A percentile compares a stretch with the other conserved stretches of the same genome.
Evolutionary conservation across 2,329 filamentous ascomycete genomes (phyloP).

Genomic region (Neofusicoccum cordaticola): DNA sequence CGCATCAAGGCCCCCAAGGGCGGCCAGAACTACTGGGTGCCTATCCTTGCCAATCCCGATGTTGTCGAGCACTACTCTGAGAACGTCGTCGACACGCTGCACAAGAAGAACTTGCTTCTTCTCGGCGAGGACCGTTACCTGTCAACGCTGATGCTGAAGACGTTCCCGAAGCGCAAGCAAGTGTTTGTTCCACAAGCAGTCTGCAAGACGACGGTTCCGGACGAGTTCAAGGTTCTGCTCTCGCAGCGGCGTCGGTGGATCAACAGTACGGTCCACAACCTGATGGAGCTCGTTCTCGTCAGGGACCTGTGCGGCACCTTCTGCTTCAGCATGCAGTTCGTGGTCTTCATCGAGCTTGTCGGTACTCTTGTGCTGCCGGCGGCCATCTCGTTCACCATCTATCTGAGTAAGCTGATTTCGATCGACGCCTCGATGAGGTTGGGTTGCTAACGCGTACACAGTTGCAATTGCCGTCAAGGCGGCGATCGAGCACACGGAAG

Average conservation of each 20-base stretch:
- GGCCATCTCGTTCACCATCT: constrained; percentile 95
- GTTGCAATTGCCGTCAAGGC: constrained; percentile 81
- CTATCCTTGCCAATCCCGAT: constrained; percentile 95
- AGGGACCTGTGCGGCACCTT: constrained; percentile 96
- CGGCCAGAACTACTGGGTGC: constrained; percentile 98
- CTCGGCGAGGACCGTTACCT: constrained; percentile 93
- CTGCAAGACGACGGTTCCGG: constrained; percentile 96
- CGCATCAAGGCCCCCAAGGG: constrained; percentile 99
- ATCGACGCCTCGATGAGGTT: not conserved
- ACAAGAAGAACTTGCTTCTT: constrained; percentile 93
- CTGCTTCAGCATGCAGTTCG: constrained; percentile 99
- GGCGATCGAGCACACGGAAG: constrained; percentile 52
- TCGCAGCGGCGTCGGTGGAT: constrained; percentile 98
- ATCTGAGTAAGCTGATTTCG: constrained; percentile 68
- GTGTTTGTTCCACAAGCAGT: constrained; percentile 98
- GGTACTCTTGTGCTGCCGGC: constrained; percentile 93
- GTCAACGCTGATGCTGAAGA: constrained; percentile 95
- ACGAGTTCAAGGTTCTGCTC: constrained; percentile 84
- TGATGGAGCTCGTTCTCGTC: constrained; percentile 95
- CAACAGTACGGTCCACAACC: constrained; percentile 97
- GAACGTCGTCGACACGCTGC: constrained; percentile 95
- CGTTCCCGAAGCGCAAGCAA: constrained; percentile 98
- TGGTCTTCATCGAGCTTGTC: constrained; percentile 91
- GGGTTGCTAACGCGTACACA: constrained; percentile 39
- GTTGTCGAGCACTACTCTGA: constrained; percentile 99